Conservation (phyloP, 352 stramenopile species). For the Phytophthora kernoviae region DNA sequence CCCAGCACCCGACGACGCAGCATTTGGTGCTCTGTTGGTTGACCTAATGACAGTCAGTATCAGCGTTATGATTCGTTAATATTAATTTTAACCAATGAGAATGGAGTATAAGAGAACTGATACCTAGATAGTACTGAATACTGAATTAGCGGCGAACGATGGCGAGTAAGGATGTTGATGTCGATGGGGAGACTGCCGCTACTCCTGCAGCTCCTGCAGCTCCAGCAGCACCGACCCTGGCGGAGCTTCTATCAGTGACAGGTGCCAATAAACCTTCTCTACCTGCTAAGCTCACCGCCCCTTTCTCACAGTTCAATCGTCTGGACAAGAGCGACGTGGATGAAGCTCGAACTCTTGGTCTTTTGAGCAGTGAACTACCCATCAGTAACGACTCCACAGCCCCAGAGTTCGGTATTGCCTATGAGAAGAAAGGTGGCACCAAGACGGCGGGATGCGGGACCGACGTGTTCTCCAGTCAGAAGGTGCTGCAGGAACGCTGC, state of each 20-base stretch:
- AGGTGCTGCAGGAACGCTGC: constrained; percentile 72
- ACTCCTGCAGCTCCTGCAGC: too few relatives aligned
- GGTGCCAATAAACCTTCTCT: neutral
- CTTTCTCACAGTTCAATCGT: constrained; percentile 51
- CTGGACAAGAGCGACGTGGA: constrained; percentile 63
- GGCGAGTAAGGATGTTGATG: too few relatives aligned
- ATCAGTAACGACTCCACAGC: constrained; percentile 48
- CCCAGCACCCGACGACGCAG: constrained; percentile 13
- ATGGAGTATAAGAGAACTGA: too few relatives aligned
- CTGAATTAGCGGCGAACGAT: too few relatives aligned
- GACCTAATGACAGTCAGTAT: neutral
- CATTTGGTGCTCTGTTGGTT: constrained; percentile 4
- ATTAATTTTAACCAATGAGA: too few relatives aligned
- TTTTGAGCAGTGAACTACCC: constrained; percentile 52
- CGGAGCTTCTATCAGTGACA: too few relatives aligned
- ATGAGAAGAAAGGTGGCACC: constrained; percentile 75
- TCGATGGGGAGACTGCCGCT: too few relatives aligned
- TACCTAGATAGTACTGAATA: too few relatives aligned
- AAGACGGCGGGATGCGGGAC: constrained; percentile 54
- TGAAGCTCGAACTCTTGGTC: constrained; percentile 49
- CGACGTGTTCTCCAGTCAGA: constrained; percentile 67
- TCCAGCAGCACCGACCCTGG: too few relatives aligned
- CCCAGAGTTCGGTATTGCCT: constrained; percentile 70
- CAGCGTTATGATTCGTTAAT: neutral
- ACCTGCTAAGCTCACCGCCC: constrained; percentile 18